Conservation (phyloP, 768 basidiomycete genomes). For the Trametes cinnabarina region DNA sequence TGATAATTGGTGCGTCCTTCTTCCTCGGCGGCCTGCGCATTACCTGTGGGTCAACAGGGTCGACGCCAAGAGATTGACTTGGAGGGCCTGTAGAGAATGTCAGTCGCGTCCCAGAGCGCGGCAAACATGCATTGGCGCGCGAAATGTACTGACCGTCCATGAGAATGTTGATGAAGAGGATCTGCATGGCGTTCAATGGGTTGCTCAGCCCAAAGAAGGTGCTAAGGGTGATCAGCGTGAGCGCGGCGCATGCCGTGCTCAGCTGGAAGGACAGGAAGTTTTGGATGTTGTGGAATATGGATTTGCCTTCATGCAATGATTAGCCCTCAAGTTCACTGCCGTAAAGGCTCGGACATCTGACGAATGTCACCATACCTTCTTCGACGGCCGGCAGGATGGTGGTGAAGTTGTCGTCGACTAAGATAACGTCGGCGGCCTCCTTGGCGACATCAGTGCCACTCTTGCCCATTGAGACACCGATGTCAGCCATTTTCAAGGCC, state of each 20-base stretch:
- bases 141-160: conserved; percentile 76
- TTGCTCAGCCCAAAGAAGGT: conserved; percentile 88
- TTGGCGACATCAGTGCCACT: conserved; percentile 99
- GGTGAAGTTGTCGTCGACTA: conserved; percentile 96
- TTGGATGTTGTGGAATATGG: conserved; percentile 98
- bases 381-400: conserved; percentile 93
- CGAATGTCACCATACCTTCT: conserved; percentile 59
- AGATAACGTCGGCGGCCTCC: conserved; percentile 94
- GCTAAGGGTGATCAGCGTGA: conserved; percentile 92
- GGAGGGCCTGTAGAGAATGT: conserved; percentile 64
- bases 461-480: conserved; percentile 97
- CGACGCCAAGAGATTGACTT: conserved; percentile 93
- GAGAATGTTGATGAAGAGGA: conserved; percentile 97
- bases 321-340: neutral
- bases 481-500: conserved; percentile 96
- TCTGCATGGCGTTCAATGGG: conserved; percentile 97
- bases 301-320: conserved; percentile 60
- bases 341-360: neutral
- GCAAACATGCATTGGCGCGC: neutral
- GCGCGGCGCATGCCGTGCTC: conserved; percentile 93
- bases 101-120: neutral
- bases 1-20: conserved; percentile 90
- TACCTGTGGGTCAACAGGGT: conserved; percentile 90
- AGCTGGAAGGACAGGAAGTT: conserved; percentile 97
- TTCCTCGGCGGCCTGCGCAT: conserved; percentile 92